These are phyloP conservation scores for Chytridiales sp. DNA, from an alignment of 371 early-diverging fungal genomes.

Conservation along the genomic window DNA sequence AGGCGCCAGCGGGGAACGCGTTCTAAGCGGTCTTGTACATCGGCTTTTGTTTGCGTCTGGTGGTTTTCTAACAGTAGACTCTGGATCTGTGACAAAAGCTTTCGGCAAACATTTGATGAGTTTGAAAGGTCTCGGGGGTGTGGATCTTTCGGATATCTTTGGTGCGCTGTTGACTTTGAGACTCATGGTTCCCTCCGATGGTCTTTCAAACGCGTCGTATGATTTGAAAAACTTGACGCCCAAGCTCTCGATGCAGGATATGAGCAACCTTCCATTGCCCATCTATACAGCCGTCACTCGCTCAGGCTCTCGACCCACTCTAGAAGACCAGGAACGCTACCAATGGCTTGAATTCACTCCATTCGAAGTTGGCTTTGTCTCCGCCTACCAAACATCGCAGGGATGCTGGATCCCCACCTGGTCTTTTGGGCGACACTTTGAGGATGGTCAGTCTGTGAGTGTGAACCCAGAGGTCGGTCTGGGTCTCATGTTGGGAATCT, in stretches of 20 bases:
- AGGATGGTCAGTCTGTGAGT: constrained; percentile 13
- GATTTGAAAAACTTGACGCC: background rate
- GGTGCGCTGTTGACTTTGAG: constrained; percentile 30
- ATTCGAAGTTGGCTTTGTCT: constrained; percentile 21
- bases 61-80: background rate
- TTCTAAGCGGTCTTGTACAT: constrained; percentile 7
- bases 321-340: constrained; percentile 12
- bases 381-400: background rate
- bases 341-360: constrained; percentile 41
- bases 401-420: constrained; percentile 33
- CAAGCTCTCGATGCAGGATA: constrained; percentile 7
- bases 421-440: constrained; percentile 35
- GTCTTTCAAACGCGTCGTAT: background rate
- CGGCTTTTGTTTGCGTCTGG: background rate
- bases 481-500: constrained; percentile 29
- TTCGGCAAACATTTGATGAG: background rate
- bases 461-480: constrained; percentile 21
- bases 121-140: constrained; percentile 6
- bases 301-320: background rate
- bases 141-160: constrained; percentile 30
- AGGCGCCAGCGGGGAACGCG: constrained; percentile 2
- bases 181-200: constrained; percentile 19
- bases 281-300: constrained; percentile 34
- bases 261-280: constrained; percentile 28
- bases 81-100: background rate